Base-by-base conservation (phyloP, 2,329 filamentous ascomycete species). In the Daldinia eschscholtzii region DNA sequence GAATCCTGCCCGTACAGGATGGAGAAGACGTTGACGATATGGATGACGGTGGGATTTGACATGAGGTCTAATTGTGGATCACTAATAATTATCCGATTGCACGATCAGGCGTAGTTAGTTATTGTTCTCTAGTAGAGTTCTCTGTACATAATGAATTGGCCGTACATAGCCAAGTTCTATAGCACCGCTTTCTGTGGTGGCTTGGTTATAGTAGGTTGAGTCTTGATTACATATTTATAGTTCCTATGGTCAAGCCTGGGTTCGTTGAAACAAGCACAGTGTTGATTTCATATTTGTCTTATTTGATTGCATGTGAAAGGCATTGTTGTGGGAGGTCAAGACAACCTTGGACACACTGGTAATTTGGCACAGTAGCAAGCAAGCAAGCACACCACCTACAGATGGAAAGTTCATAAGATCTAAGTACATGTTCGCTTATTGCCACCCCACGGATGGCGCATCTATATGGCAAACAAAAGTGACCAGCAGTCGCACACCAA, bases 21-120 rank as follows among this genome's bases (percentile, higher is more conserved):
- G 84, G 83, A 59, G 76, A 74, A 23, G 76, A 75, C 4, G 68
- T 57, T 59, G 80, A 81, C 26, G 83, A 83, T 30, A 81, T 83
- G 74, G 85, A 75, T 23, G 76, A 76, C 28, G 72, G 64, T 55
- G 72, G 68, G 2, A 62, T 70, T 33, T 68, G 35, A 15, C 3
- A 37, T 9, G 18, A 4, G 9, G 9, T 12, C 28, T 20, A 26
- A 46, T 41, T 48, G n/a, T 7, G 33, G 18, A 23, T 37, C 12
- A 30, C 37, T 4, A 9, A 46, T 4, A 30, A 57, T 44, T 5
- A 44, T 33, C 13, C 1, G 20, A 5, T 37, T 37, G 30, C 18
- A 6, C 18, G 30, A 13, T 23, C 37, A 26, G 52, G 18, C 30
- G 30, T 26, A 37, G 37, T 37, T 15, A 37, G 37, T 37, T 15